Base-by-base conservation (phyloP, 257 asterid genomes). In the Petrea volubilis region DNA sequence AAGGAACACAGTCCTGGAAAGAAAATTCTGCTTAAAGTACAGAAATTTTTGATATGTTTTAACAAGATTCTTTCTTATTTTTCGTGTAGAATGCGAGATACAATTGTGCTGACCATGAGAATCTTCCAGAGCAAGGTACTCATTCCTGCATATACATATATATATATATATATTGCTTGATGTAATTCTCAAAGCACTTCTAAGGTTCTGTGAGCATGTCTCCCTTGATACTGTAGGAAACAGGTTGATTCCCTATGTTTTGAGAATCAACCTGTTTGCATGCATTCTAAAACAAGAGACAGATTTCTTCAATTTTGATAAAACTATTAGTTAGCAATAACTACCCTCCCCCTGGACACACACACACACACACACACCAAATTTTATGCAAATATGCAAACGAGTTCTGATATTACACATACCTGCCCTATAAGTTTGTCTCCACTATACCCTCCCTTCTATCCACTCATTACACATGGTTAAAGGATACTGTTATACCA, bases 41-140 rank as follows among this genome's bases (percentile, higher is more conserved):
- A 6, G 0, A 12, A 60, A 23, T 60, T 25, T 53, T 11, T 49
- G 17, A 53, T 74, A 13, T 57, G 67, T 28, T 76, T 76, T 31
- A 31, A 67, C 51, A 40, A 38, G 61, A 51, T 76, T 57, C 74
- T 76, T 70, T 51, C 13, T 56, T 44, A 12, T 47, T 61, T 73
- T n/a, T 28, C 67, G n/a, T 79, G 81, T 73, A 95, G 98, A 81
- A 79, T 83, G 88, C 90, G 99, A 61, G 98, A 92, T 72, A 74
- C 86, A 23, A 82, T 92, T 61, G 98, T 90, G 74, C 83, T 95
- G 83, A 92, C 95, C 17, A 86, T 90, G 85, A 87, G 97, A 82
- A 83, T 86, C 79, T 90, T 95, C 83, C 98, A 91, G 75, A 82
- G 73, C 90, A 90, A 92, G 99, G 99, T 95, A 86, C 51, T 46